Base-by-base conservation (phyloP, 257 asterid species). In the Jaltomata sinuosa region DNA sequence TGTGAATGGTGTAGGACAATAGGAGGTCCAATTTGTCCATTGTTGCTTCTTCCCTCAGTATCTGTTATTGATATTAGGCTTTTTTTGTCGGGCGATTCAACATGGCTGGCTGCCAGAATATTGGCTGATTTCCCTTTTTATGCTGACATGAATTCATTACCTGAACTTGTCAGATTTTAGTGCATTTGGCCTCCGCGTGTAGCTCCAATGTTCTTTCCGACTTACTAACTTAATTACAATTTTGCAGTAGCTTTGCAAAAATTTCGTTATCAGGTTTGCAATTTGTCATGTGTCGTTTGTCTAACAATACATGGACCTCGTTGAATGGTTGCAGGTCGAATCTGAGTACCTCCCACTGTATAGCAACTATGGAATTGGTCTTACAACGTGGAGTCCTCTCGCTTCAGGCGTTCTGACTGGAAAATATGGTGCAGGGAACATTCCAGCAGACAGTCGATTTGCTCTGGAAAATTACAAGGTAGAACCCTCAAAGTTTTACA, bases 371-470 rank as follows among this genome's bases (percentile, higher is more conserved):
- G 99, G 99, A 27, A 85, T 91, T 45, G 99, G 98, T 82, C 98
- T 97, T 84, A 94, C 99, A 40, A 97, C 99, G 42, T 97, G 99
- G 99, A 97, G 99, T 76, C 99, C 99, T 2, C 97, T 97, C 53
- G 99, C 98, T 2, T 97, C 99, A 69, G 99, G 99, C 42, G 98
- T 95, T 85, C 91, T 97, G 72, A 91, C 97, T 2, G 99, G 99
- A 77, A 97, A 97, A 86, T 97, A 97, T 84, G 89, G 86, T 74
- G 61, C 90, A 6, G 96, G 93, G 64, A 83, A 87, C 59, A 88
- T 94, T 87, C 99, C 99, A 77, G 80, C 97, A 5, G 98, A 94
- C 81, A 93, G 96, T 83, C 91, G 99, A 76, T 97, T 97, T 84
- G 94, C 98, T 64, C 87, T 97, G 94, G 99, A 97, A 57, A 97